A percentile compares a stretch with the other conserved stretches of the same genome.
Conservation (phyloP, 2,329 filamentous ascomycete species). For the Anisogramma anomala region DNA sequence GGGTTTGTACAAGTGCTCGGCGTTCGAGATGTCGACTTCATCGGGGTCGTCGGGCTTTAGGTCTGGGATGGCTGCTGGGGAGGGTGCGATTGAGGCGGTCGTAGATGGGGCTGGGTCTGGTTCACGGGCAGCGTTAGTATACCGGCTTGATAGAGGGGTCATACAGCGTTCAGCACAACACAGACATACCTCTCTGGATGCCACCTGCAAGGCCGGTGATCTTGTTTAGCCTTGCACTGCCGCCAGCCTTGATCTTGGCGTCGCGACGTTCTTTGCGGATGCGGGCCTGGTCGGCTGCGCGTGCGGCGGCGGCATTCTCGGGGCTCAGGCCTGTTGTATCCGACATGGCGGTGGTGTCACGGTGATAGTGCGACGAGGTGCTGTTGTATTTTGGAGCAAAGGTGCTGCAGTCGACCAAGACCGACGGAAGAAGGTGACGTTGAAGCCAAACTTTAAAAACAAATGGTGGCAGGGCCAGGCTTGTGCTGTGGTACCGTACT, state of each 20-base stretch:
- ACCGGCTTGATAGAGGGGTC: not conserved
- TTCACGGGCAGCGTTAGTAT: not conserved
- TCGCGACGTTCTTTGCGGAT: constrained; percentile 68
- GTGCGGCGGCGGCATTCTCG: constrained; percentile 36
- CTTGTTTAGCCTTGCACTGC: constrained; percentile 57
- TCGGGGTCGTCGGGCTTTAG: constrained; percentile 50
- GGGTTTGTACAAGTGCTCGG: constrained; percentile 50
- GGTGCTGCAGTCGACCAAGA: too few relatives aligned
- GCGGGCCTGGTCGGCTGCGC: constrained; percentile 54
- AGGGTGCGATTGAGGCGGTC: constrained; percentile 19
- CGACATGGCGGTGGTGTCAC: constrained; percentile 24
- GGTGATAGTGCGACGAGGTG: too few relatives aligned
- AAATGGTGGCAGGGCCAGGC: too few relatives aligned
- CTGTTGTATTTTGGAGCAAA: too few relatives aligned
- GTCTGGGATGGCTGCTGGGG: constrained; percentile 21
- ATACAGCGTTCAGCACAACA: not conserved
- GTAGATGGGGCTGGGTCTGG: constrained; percentile 15
- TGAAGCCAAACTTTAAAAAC: too few relatives aligned
- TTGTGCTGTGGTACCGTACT: too few relatives aligned
- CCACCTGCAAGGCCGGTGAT: constrained; percentile 62
- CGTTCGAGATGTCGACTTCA: constrained; percentile 65
- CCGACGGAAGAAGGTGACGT: too few relatives aligned
- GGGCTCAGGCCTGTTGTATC: constrained; percentile 25
- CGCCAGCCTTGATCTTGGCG: constrained; percentile 65
- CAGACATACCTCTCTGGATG: constrained; percentile 31